Conservation (phyloP, 495 filamentous ascomycete species). For the Hypomontagnella monticulosa region DNA sequence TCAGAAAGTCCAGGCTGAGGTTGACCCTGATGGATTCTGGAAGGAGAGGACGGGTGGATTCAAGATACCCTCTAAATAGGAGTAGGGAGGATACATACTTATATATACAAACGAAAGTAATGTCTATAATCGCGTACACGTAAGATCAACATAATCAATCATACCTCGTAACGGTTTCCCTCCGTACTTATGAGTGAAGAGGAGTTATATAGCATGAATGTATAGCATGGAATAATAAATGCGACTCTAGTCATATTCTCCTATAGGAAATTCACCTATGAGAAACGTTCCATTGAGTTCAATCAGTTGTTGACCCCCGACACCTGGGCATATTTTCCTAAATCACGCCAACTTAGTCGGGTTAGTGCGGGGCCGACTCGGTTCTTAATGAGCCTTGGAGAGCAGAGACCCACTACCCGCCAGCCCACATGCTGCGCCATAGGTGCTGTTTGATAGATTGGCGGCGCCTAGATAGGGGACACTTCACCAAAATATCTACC, state of each 20-base stretch:
- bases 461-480: conserved; percentile 14
- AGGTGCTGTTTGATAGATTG: neutral
- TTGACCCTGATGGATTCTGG: conserved; percentile 68
- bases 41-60: conserved; percentile 66
- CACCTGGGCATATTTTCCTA: too few relatives aligned
- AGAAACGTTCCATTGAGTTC: too few relatives aligned
- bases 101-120: neutral
- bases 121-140: too few relatives aligned
- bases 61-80: conserved; percentile 41
- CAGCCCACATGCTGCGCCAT: conserved; percentile 7
- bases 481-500: conserved; percentile 23
- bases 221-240: too few relatives aligned
- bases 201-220: too few relatives aligned
- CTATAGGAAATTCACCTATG: too few relatives aligned
- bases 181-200: too few relatives aligned
- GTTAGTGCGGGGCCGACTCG: conserved; percentile 22
- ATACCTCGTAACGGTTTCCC: too few relatives aligned
- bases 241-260: too few relatives aligned
- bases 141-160: neutral
- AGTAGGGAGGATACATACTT: neutral
- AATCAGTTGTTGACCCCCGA: neutral
- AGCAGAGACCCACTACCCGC: neutral
- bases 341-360: neutral
- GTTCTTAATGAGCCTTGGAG: neutral
- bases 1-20: conserved; percentile 55